Evolutionary conservation across 1,139 yeast genomes (phyloP).

Genomic region (Chernovozyma sophiae-reginae): DNA sequence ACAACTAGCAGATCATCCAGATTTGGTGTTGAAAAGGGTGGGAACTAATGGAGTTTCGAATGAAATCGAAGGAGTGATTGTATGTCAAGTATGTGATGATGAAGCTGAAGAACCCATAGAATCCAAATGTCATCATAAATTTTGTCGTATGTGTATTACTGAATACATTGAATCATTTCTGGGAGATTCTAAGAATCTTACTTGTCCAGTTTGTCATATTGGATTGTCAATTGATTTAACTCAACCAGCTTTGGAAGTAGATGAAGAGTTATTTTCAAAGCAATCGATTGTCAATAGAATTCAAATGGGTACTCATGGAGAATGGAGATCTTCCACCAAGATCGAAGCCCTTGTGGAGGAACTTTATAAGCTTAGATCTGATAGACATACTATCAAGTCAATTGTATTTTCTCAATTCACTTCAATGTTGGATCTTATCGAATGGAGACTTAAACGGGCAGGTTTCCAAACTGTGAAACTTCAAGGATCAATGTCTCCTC

Average conservation of each 20-base stretch:
- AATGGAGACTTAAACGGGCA: constrained; percentile 90
- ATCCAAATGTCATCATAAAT: constrained; percentile 87
- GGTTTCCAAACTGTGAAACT: constrained; percentile 91
- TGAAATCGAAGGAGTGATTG: constrained; percentile 56
- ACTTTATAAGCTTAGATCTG: constrained; percentile 78
- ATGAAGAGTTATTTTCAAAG: constrained; percentile 58
- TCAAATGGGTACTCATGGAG: constrained; percentile 64
- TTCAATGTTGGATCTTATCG: constrained; percentile 90
- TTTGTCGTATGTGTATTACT: constrained; percentile 85
- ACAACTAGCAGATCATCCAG: constrained; percentile 97
- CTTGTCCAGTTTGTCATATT: constrained; percentile 96
- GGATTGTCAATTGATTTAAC: constrained; percentile 84
- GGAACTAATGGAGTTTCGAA: constrained; percentile 37
- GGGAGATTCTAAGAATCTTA: constrained; percentile 55
- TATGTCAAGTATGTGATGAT: constrained; percentile 93
- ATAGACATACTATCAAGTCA: constrained; percentile 83
- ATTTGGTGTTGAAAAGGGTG: constrained; percentile 74
- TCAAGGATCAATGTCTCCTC: constrained; percentile 96
- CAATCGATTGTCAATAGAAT: constrained; percentile 88
- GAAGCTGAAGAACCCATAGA: constrained; percentile 97
- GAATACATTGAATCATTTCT: constrained; percentile 84
- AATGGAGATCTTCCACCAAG: constrained; percentile 91
- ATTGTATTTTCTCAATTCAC: constrained; percentile 97
- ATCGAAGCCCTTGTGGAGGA: constrained; percentile 96
- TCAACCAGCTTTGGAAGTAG: constrained; percentile 82